A percentile compares a stretch with the other conserved stretches of the same genome.
These are phyloP conservation scores for Hordeum pubiflorum DNA, from an alignment of 202 grass and related monocot genomes.

Conservation along the genomic window DNA sequence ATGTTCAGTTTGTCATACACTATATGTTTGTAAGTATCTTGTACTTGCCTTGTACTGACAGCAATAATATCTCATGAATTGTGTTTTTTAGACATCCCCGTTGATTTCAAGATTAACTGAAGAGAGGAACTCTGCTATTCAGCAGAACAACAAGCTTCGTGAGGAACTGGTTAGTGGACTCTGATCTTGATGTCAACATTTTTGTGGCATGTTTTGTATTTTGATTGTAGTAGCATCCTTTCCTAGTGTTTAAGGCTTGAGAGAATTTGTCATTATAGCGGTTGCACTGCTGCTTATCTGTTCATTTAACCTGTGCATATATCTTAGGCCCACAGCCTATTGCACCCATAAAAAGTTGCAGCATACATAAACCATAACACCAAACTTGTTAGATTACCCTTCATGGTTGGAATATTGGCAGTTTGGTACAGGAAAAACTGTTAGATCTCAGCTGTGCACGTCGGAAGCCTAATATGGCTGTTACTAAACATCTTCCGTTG, in stretches of 20 bases:
- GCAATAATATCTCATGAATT: constrained; percentile 4
- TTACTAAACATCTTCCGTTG: neutral
- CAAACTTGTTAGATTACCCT: neutral
- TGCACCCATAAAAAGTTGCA: constrained; percentile 1
- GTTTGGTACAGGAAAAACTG: neutral
- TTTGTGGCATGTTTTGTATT: neutral
- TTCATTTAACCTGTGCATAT: neutral
- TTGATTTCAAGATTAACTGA: constrained; percentile 60
- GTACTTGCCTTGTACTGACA: neutral
- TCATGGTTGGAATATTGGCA: neutral
- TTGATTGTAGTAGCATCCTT: neutral
- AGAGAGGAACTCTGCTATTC: constrained; percentile 71
- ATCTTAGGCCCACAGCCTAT: neutral
- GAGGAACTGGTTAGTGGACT: constrained; percentile 65
- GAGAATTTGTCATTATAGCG: neutral
- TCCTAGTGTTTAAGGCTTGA: neutral
- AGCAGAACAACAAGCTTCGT: constrained; percentile 64
- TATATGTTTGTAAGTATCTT: neutral
- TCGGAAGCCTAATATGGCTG: neutral
- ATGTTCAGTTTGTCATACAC: neutral
- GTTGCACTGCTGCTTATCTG: neutral
- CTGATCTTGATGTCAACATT: neutral
- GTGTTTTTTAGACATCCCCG: constrained; percentile 35
- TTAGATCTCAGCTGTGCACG: neutral
- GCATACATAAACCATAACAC: neutral